Base-by-base conservation (phyloP, 2,329 filamentous ascomycete genomes). In the Cadophora luteo-olivacea region DNA sequence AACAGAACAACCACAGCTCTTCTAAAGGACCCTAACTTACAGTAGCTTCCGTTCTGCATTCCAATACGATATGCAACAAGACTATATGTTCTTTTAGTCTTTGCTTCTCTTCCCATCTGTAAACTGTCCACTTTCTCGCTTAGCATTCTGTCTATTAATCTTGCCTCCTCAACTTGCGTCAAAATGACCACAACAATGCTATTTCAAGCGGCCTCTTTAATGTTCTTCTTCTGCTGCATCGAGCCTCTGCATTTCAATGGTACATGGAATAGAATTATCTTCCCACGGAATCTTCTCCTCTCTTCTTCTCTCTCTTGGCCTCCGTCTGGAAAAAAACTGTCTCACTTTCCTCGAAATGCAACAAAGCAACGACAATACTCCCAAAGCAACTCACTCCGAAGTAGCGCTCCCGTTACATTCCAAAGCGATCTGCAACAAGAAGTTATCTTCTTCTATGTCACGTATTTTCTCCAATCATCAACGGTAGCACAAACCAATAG, bases 41-140 rank as follows among this genome's bases (percentile, higher is more conserved):
- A 60, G 57, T 60, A 60, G 57, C 36, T 45, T 22, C 36, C 57
- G 57, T 29, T 29, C 57, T 60, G 57, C 36, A 45, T 2, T 4
- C 22, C 24, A 32, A 12, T n/a, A 41, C 55, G 55, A 58, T n/a
- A 38, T 58, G 55, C 55, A 58, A 58, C 55, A 58, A 33, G 16
- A 38, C 4, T n/a, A 33, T 41, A 29, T 29, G 29, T 29, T 5
- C 29, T 29, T 29, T 5, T 3, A 29, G 29, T 38, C 36, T 38
- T 38, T 14, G 4, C 36, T 38, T 38, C 36, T 38, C 36, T 38
- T 38, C 36, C 7, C 12, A 4, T 38, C 3, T 29, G 29, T 29
- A 29, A 3, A 5, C 36, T 14, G 1, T 38, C 36, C 36, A 38
- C 12, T 38, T 38, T 9, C 8, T 45, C 41, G 14, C 41, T 45